Evolutionary conservation across 192 early-diverging fungal genomes (phyloP), one percentile per base, ranked within the genome.

Genomic region (Coemansia sp.): DNA sequence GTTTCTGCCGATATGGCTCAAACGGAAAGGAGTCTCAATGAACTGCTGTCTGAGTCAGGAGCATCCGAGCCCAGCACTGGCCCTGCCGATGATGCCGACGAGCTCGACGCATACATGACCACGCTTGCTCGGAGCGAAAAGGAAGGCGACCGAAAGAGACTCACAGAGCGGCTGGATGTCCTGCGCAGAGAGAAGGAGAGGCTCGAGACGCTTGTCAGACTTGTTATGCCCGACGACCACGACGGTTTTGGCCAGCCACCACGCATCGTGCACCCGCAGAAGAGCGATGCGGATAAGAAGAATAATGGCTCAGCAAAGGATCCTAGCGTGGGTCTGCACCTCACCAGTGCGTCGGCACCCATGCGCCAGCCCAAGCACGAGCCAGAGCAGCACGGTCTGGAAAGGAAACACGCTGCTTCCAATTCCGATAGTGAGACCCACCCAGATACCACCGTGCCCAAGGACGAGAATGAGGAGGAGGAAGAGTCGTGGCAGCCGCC

Each of bases 71-170:
- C 45, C n/a, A 45, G 6, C 13, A 40, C 61, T 10, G 56, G 65
- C 8, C 26, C 26, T 26, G 26, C 3, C 19, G 78, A 78, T 8
- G 78, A 77, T 1, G 84, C 78, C 0, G 84, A 88, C 22, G 90
- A 90, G 52, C 61, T 92, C 39, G 91, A 92, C 61, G 77, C 74
- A 0, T 92, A 88, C 43, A 91, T 92, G 88, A 68, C 67, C n/a
- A 68, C 73, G 13, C 66, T 92, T 13, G 71, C 79, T 19, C 83
- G 78, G 15, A 59, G 77, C 9, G 64, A 85, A 41, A 75, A 80
- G 40, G 62, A 62, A 13, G 75, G 84, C 8, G 78, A 83, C 0
- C 73, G 73, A 19, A 66, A 65, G 15, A 70, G 68, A 37, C 62
- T 90, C 45, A 48, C 78, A 19, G 72, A 76, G 15, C 73, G 71